Percentiles rank a stretch among this genome's conserved stretches.
Conservation (phyloP, 192 early-diverging fungal genomes). For the Entophlyctis luteolus region DNA sequence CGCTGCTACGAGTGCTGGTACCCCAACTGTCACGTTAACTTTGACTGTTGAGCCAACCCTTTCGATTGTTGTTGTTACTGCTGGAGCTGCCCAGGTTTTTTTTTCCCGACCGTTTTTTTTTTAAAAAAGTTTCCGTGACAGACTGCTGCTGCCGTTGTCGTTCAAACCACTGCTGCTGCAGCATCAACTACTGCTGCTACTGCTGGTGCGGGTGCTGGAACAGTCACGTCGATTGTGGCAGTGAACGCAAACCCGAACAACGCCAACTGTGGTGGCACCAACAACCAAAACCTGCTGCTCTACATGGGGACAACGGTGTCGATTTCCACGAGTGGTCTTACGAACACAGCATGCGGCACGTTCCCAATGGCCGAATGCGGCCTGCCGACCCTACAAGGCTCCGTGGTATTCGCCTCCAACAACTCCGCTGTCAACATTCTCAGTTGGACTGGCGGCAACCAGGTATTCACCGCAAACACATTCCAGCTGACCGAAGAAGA, state of each 20-base stretch:
- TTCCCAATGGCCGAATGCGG: neutral
- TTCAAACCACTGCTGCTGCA: neutral
- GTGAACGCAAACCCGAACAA: neutral
- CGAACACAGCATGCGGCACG: neutral
- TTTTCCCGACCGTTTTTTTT: neutral
- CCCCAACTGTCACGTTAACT: neutral
- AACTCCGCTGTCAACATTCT: neutral
- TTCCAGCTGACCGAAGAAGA: neutral
- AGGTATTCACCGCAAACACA: neutral
- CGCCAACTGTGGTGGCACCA: neutral
- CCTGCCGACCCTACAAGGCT: neutral
- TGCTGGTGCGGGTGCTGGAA: neutral
- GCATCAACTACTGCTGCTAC: neutral
- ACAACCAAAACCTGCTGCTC: neutral
- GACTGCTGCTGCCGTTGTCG: neutral
- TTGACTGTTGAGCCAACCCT: neutral
- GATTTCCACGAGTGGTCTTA: neutral
- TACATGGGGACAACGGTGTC: neutral
- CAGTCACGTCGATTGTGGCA: neutral
- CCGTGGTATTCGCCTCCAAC: neutral
- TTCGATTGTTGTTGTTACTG: neutral
- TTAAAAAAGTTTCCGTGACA: too few relatives aligned
- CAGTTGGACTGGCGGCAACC: neutral
- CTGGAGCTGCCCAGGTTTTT: neutral
- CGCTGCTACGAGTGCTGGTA: neutral